A percentile compares a stretch with the other conserved stretches of the same genome.
These are phyloP conservation scores for Hemisphaericaspora xylofermentans DNA, from an alignment of 1,139 yeast genomes.

Conservation along the genomic window DNA sequence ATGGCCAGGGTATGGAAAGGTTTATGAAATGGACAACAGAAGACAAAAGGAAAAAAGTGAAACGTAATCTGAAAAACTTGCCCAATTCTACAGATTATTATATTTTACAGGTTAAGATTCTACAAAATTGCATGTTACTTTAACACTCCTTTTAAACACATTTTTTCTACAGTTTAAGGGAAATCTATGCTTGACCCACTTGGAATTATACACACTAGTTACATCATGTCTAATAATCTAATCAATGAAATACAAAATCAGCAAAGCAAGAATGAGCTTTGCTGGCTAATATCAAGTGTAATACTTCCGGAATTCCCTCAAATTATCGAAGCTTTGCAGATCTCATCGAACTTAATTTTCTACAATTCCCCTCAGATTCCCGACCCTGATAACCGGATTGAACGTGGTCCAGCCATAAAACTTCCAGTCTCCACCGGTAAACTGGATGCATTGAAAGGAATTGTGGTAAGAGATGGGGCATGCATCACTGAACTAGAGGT, in stretches of 20 bases:
- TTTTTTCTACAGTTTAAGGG: too few species aligned
- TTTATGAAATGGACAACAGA: not conserved
- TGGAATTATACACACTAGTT: too few species aligned
- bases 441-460: conserved; percentile 43
- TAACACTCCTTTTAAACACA: too few species aligned
- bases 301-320: conserved; percentile 41
- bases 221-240: not conserved
- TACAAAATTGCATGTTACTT: too few species aligned
- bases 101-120: not conserved
- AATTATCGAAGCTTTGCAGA: conserved; percentile 39
- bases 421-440: conserved; percentile 40
- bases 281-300: conserved; percentile 36
- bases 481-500: conserved; percentile 33
- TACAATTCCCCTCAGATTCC: conserved; percentile 43
- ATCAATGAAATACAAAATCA: conserved; percentile 19
- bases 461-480: conserved; percentile 43
- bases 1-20: not conserved
- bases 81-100: conserved; percentile 1
- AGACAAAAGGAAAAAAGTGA: conserved; percentile 2
- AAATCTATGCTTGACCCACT: not conserved
- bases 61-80: not conserved
- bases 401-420: conserved; percentile 40
- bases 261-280: conserved; percentile 36
- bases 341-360: conserved; percentile 37
- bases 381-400: conserved; percentile 24